Conservation (phyloP, 768 basidiomycete genomes). For the Rubroboletus pulcherrimus region DNA sequence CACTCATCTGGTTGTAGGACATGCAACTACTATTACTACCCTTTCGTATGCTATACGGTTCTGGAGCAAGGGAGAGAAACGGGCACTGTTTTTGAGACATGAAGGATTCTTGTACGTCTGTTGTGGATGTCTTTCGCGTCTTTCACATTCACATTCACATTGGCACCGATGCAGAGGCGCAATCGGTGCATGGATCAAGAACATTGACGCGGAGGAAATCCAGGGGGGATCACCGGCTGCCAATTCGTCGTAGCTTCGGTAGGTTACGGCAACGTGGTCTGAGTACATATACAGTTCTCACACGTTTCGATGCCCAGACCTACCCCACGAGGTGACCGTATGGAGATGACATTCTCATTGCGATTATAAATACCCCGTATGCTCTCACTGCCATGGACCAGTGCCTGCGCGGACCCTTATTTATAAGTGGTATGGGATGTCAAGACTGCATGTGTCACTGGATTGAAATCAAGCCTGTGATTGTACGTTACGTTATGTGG, state of each 20-base stretch:
- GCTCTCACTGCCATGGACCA: slow-evolving; percentile 18
- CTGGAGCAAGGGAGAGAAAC: slow-evolving; percentile 97
- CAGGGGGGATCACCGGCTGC: slow-evolving; percentile 6
- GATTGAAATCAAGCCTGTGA: slow-evolving; percentile 11
- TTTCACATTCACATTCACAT: neutral
- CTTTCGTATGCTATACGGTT: slow-evolving; percentile 98
- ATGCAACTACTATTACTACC: slow-evolving; percentile 94
- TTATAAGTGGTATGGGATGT: slow-evolving; percentile 12
- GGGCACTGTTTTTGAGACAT: slow-evolving; percentile 93
- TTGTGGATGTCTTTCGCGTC: neutral
- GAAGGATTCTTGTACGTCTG: slow-evolving; percentile 91
- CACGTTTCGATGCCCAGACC: slow-evolving; percentile 9
- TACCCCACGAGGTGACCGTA: slow-evolving; percentile 28
- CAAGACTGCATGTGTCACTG: slow-evolving; percentile 3
- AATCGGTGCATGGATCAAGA: slow-evolving; percentile 98
- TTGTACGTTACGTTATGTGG: slow-evolving; percentile 20
- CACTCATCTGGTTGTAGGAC: slow-evolving; percentile 51
- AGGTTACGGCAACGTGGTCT: neutral
- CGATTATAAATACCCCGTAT: slow-evolving; percentile 24
- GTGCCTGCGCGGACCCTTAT: slow-evolving; percentile 4
- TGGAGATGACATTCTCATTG: slow-evolving; percentile 18
- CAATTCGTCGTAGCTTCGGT: slow-evolving; percentile 9
- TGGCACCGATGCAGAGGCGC: slow-evolving; percentile 57
- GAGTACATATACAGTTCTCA: neutral
- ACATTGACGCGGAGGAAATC: slow-evolving; percentile 58